Conservation (phyloP, 768 basidiomycete species). For the Glaciozyma antarctica region DNA sequence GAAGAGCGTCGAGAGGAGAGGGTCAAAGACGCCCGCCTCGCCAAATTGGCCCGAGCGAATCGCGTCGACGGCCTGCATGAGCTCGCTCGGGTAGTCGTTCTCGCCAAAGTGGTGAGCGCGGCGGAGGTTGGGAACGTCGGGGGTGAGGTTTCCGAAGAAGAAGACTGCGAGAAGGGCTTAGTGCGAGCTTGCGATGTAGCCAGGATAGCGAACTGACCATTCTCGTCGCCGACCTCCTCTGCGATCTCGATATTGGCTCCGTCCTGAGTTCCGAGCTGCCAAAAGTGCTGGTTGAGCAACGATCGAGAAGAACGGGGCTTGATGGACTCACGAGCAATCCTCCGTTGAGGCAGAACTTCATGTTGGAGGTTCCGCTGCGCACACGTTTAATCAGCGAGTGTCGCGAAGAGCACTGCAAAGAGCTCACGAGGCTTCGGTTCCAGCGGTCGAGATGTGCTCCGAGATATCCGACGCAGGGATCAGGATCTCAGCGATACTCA, state of each 20-base stretch:
- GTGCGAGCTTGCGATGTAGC: background rate
- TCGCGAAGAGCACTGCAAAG: constrained; percentile 57
- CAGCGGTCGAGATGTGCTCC: constrained; percentile 95
- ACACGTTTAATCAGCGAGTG: background rate
- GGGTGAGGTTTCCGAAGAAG: constrained; percentile 79
- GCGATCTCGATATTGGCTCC: constrained; percentile 96
- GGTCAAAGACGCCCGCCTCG: constrained; percentile 65
- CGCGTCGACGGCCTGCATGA: constrained; percentile 66
- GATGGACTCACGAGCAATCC: constrained; percentile 73
- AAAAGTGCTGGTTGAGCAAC: too few relatives aligned
- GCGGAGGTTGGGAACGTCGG: constrained; percentile 66
- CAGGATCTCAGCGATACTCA: constrained; percentile 38
- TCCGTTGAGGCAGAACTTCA: constrained; percentile 74
- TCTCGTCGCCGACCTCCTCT: constrained; percentile 59
- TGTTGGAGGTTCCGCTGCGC: constrained; percentile 31
- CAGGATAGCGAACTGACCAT: background rate
- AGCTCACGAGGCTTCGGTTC: constrained; percentile 62
- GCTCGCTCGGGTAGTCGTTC: constrained; percentile 61
- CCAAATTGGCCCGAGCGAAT: constrained; percentile 74
- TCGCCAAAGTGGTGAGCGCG: constrained; percentile 79
- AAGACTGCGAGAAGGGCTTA: constrained; percentile 36
- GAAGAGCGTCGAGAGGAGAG: constrained; percentile 26
- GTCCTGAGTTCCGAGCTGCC: constrained; percentile 46
- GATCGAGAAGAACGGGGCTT: constrained; percentile 63
- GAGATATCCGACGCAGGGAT: constrained; percentile 75